phyloP scores from a whole-genome alignment of 2,329 filamentous ascomycete genomes.

The Botryotinia narcissicola region DNA sequence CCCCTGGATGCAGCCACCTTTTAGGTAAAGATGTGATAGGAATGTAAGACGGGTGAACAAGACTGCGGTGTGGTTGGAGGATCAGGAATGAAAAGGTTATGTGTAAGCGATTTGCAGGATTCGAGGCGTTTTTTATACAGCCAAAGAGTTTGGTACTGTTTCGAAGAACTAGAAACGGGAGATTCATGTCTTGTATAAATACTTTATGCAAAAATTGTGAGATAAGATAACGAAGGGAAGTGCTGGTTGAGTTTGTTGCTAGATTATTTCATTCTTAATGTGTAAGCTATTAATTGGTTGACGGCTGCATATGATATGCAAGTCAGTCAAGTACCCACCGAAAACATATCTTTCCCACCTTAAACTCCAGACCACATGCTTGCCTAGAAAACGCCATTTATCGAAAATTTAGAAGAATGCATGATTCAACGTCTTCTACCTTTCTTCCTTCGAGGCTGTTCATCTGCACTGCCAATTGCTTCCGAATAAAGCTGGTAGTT shows the following conservation, averaged over 20 bases:
- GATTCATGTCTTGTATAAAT: conserved; percentile 5
- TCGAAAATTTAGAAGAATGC: neutral
- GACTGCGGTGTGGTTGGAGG: neutral
- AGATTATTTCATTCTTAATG: conserved; percentile 16
- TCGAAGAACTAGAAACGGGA: neutral
- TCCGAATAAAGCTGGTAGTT: conserved; percentile 62
- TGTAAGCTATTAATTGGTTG: conserved; percentile 22
- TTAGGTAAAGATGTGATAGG: neutral
- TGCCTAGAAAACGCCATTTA: conserved; percentile 1
- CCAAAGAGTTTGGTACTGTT: neutral
- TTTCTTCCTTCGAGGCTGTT: conserved; percentile 35
- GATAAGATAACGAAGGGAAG: conserved; percentile 19
- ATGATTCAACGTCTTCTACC: conserved; percentile 26
- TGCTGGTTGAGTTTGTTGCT: conserved; percentile 9
- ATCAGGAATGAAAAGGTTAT: conserved; percentile 8
- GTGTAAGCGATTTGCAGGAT: conserved; percentile 20
- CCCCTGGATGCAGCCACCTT: conserved; percentile 2
- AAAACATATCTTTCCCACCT: conserved; percentile 3
- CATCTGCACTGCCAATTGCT: conserved; percentile 42
- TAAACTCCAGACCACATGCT: conserved; percentile 6
- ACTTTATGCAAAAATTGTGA: neutral
- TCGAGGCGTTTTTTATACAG: conserved; percentile 5
- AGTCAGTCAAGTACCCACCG: conserved; percentile 16
- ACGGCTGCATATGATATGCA: conserved; percentile 19
- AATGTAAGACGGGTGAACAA: conserved; percentile 14